Evolutionary conservation across 2,329 filamentous ascomycete species (phyloP), one percentile per base, ranked within the genome.

Genomic region (Fusarium oxysporum): DNA sequence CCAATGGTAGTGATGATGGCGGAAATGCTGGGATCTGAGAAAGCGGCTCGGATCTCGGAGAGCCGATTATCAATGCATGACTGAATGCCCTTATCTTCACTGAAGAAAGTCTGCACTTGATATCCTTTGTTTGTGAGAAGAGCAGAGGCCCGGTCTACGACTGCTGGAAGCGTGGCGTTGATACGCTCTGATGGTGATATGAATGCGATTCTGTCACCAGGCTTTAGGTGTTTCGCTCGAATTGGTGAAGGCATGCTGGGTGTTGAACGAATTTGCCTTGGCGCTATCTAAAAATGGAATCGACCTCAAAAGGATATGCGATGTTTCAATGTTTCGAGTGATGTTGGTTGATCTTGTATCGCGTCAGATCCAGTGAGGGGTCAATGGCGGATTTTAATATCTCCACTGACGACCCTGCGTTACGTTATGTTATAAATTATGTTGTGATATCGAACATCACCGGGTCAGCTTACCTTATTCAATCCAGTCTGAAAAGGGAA

Each of bases 1-100:
- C 83, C 83, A 57, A 83, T 77, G 35, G 81, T 84, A 75, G 81
- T 83, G 72, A 84, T 77, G 48, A 85, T 64, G 37, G 81, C 83
- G 11, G 78, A 74, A 51, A 84, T 76, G 8, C 50, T 54, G 0
- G 80, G 77, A 70, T 84, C 82, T 3, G 78, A 74, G 62, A 85
- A 82, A 37, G 82, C 83, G 16, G 77, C 65, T 40, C 81, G 80
- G 9, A 85, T 75, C 70, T 85, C 83, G 2, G 78, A 69, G 0
- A 84, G 69, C 12, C 83, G 81, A 60, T 82, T 82, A 2, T 58
- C 48, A 17, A 85, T 83, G 48, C 71, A 72, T 9, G 78, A 79
- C 40, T 81, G 78, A 28, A 83, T 78, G 16, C 77, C 74, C 0
- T 69, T 60, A n/a, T 80, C 80, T 17, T 71, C 37, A 16, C 65